Base-by-base conservation (phyloP, 192 early-diverging fungal genomes). In the Mortierella antarctica region DNA sequence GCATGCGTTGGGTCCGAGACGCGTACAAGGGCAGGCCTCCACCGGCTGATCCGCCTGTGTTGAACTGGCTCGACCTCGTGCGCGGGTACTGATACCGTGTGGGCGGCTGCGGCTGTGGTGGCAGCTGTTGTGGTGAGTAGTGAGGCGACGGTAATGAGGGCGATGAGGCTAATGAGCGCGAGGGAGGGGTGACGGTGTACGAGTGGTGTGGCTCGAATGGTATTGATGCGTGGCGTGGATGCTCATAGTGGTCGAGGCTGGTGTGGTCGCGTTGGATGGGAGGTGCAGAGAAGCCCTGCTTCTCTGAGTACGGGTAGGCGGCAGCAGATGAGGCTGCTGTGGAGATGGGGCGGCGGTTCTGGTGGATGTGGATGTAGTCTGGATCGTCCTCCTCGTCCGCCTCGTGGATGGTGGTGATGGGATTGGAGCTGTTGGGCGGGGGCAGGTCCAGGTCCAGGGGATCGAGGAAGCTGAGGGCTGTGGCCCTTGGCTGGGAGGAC, bases 381-480 rank as follows among this genome's bases (percentile, higher is more conserved):
- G 47, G 53, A 11, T 80, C 76, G 9, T 80, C 76, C n/a, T 80
- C 76, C 15, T 80, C 68, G 48, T 65, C 64, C 18, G 70, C 76
- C 41, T 80, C 76, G 13, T 71, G 76, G 60, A 80, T 80, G 50
- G 76, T 80, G 7, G 76, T 71, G 54, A 80, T 80, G 21, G 66
- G 57, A 21, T 44, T 71, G 47, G 74, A 12, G 6, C 58, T 77
- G 60, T 60, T 46, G 6, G 75, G 67, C 15, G 76, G 65, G 51
- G 76, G 76, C 9, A 67, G 70, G 67, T 80, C 76, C 67, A 80
- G 67, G 70, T 80, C 76, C 47, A 80, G 65, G 23, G 76, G 64
- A 63, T 80, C 76, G 47, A 80, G 65, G 23, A 80, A 80, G 53
- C 45, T 47, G 47, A 67, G 70, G 7, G 76, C 66, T 18, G 75